phyloP scores from a whole-genome alignment of 192 early-diverging fungal genomes.

The Helicostylum pulchrum region DNA sequence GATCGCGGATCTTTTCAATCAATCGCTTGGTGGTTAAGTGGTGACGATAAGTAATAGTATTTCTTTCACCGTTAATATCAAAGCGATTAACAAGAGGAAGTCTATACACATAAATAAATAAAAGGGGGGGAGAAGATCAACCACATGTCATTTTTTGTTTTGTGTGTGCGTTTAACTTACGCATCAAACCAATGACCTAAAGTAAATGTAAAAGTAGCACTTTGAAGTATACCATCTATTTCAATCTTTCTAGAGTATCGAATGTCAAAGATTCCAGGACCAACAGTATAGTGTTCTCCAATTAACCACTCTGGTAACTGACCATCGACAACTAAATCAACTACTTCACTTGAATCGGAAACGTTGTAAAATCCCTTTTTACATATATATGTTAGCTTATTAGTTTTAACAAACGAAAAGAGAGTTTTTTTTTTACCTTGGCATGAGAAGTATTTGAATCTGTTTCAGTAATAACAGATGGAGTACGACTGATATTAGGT shows the following conservation, averaged over 20 bases:
- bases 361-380: conserved; percentile 32
- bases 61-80: conserved; percentile 53
- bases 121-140: no score
- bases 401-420: no score
- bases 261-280: conserved; percentile 65
- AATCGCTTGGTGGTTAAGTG: conserved; percentile 57
- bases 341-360: conserved; percentile 12
- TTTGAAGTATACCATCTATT: conserved; percentile 58
- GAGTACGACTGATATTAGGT: no score
- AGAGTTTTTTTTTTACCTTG: no score
- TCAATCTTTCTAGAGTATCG: conserved; percentile 61
- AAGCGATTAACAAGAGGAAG: conserved; percentile 69
- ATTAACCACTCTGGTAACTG: conserved; percentile 62
- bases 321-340: conserved; percentile 51
- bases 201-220: conserved; percentile 59
- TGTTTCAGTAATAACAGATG: no score
- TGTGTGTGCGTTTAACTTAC: conserved; percentile 26
- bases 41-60: conserved; percentile 59
- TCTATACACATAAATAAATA: conserved; percentile 24
- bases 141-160: not conserved
- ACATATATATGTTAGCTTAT: no score
- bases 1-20: conserved; percentile 60
- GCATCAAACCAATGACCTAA: conserved; percentile 77
- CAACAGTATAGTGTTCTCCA: conserved; percentile 65
- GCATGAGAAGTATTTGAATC: no score